These are phyloP conservation scores for Nakataea oryzae DNA, from an alignment of 2,329 filamentous ascomycete species.

Conservation along the genomic window DNA sequence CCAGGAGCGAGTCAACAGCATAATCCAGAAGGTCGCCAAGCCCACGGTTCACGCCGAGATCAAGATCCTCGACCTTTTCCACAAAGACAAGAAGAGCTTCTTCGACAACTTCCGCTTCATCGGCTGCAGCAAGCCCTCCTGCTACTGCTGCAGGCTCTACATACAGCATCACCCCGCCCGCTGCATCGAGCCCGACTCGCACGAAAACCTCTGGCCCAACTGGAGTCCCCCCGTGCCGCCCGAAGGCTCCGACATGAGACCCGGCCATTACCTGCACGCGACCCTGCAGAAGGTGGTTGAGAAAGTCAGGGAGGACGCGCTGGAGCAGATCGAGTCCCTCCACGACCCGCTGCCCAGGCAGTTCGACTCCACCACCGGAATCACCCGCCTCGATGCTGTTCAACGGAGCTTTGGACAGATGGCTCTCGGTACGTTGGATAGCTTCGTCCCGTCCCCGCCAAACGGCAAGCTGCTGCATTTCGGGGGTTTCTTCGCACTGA, in stretches of 20 bases:
- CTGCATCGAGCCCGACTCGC: conserved; percentile 21
- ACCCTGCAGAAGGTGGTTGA: conserved; percentile 4
- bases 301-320: conserved; percentile 4
- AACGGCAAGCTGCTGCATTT: no score
- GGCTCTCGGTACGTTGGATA: no score
- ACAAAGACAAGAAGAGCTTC: conserved; percentile 22
- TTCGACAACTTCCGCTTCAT: conserved; percentile 32
- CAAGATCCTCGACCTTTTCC: conserved; percentile 35
- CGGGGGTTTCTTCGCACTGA: no score
- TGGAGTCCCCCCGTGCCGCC: conserved; percentile 24
- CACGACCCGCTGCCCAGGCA: no score
- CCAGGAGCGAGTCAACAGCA: conserved; percentile 11
- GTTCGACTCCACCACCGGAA: no score
- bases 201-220: conserved; percentile 27
- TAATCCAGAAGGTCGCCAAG: conserved; percentile 17
- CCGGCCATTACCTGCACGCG: neutral
- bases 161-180: conserved; percentile 26
- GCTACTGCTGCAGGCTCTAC: conserved; percentile 36
- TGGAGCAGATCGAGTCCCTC: conserved; percentile 6
- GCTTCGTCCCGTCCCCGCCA: no score
- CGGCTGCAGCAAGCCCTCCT: conserved; percentile 40
- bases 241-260: neutral
- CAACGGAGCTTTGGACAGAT: no score
- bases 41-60: conserved; percentile 33
- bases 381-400: no score